These are phyloP conservation scores for Urochloa ruziziensis DNA, from an alignment of 176 grass and related monocot genomes.

Conservation along the genomic window DNA sequence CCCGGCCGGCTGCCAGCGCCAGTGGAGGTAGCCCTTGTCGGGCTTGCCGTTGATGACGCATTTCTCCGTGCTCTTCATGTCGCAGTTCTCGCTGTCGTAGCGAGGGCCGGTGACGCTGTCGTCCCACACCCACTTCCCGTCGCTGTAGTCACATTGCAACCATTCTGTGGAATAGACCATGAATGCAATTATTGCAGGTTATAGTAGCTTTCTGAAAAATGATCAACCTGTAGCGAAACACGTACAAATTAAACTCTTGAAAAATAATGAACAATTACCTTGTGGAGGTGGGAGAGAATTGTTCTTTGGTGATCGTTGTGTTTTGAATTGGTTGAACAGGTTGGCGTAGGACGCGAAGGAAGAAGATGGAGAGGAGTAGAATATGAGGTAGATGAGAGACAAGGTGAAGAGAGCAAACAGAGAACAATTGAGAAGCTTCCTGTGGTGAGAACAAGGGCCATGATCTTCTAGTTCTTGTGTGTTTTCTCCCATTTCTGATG, in stretches of 20 bases:
- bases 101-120: neutral
- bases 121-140: conserved; percentile 38
- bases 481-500: neutral
- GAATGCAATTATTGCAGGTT: neutral
- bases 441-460: neutral
- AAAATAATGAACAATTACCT: neutral
- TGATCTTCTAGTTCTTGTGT: neutral
- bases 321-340: neutral
- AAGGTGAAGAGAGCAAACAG: neutral
- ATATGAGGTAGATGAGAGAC: conserved; percentile 4
- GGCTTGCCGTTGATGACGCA: conserved; percentile 34
- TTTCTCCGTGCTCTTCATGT: conserved; percentile 28
- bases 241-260: neutral
- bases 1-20: conserved; percentile 38
- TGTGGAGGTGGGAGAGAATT: neutral
- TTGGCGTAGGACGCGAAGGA: neutral
- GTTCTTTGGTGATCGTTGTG: neutral
- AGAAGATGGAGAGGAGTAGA: neutral
- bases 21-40: conserved; percentile 37
- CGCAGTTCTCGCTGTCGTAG: conserved; percentile 31
- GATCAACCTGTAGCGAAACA: neutral
- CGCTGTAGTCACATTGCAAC: conserved; percentile 31
- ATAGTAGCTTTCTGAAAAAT: neutral
- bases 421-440: neutral
- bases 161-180: neutral